Conservation (phyloP, 345 rosid species). For the Brassica napus region Da-Ae NC_063437.1:3130501-3131000, state of each 20-base stretch:
- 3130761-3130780: not conserved
- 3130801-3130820: not conserved
- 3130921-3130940: slow-evolving; percentile 6
- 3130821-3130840: slow-evolving; percentile 31
- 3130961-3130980: slow-evolving; percentile 37
- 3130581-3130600: not conserved
- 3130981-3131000: slow-evolving; percentile 36
- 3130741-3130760: no score
- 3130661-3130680: not conserved
- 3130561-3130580: not conserved
- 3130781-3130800: not conserved
- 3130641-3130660: not conserved
- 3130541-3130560: no score
- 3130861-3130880: slow-evolving; percentile 30
- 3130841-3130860: slow-evolving; percentile 32
- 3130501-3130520: not conserved
- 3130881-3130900: slow-evolving; percentile 24
- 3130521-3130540: not conserved
- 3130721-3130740: not conserved
- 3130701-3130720: not conserved
- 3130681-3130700: not conserved
- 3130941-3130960: slow-evolving; percentile 31
- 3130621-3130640: no score
- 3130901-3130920: slow-evolving; percentile 23
- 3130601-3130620: no score